Base-by-base conservation (phyloP, 2,329 filamentous ascomycete genomes). In the Aspergillus ustus region DNA sequence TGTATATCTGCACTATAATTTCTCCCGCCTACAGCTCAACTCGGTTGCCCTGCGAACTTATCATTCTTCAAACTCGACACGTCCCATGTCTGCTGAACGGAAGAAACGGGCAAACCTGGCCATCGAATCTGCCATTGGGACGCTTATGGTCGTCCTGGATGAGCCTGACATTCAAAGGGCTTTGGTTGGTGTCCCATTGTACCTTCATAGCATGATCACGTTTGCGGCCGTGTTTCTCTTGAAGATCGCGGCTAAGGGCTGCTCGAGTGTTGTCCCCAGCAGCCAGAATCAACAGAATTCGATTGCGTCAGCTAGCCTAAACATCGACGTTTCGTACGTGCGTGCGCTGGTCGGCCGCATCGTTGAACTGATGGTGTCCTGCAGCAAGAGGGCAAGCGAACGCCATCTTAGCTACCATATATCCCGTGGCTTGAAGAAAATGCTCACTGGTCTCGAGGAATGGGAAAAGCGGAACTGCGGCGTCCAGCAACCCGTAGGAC, bases 31-130 rank as follows among this genome's bases (percentile, higher is more conserved):
- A 19, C 81, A 83, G 51, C 71, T 84, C 8, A 80, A 82, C 49
- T 83, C 83, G 4, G 78, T 83, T 28, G 82, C 81, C 31, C 69
- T 84, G 25, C 78, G 82, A 31, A 80, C 81, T 8, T 78, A 82
- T 56, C 75, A 78, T 55, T 76, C 75, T 20, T 73, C 74, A 15
- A 71, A 69, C 11, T 75, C 76, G 15, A 69, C 74, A 6, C 72
- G 74, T 46, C 67, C 71, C 4, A 78, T 82, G 70, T 82, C 81
- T 1, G 67, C 73, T 3, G 80, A 82, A 64, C 76, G 80, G 15
- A 77, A 78, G 52, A 76, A 81, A 57, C 75, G 71, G 65, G 82
- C 73, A 59, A 81, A 76, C 66, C 76, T 78, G 17, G 79, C 79
- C 4, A 78, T 82, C 37, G 72, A 75, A 45, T 78, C 76, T 15